Evolutionary conservation across 495 filamentous ascomycete genomes (phyloP).

Genomic region (Neurospora cerealis): DNA sequence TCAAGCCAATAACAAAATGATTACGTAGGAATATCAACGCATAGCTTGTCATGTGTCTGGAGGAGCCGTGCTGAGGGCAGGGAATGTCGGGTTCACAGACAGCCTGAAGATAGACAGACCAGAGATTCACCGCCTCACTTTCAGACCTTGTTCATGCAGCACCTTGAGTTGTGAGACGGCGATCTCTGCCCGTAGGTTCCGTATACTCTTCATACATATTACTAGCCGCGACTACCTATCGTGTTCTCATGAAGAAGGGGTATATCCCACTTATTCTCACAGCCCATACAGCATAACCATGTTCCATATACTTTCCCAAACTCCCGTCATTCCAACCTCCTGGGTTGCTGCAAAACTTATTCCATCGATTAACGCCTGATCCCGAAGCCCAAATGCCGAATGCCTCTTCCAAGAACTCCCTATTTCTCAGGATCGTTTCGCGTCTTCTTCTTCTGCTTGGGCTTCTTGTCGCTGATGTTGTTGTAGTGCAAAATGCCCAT

Average conservation of each 20-base stretch:
- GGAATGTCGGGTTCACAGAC: neutral
- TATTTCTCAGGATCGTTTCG: conserved; percentile 13
- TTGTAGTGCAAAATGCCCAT: conserved; percentile 42
- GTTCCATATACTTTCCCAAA: neutral
- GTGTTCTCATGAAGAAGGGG: neutral
- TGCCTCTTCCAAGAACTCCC: neutral
- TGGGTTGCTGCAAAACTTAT: neutral
- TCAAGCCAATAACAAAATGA: neutral
- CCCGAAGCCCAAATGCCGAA: neutral
- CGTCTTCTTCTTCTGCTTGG: conserved; percentile 29
- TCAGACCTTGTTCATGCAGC: neutral
- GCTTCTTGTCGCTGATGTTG: conserved; percentile 43
- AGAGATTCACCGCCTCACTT: neutral
- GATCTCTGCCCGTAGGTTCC: neutral
- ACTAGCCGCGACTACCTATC: neutral
- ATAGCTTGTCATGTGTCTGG: neutral
- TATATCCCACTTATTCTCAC: neutral
- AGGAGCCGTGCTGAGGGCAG: neutral
- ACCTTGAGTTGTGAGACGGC: neutral
- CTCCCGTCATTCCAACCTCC: neutral
- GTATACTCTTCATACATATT: neutral
- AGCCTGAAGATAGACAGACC: neutral
- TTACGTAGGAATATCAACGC: neutral
- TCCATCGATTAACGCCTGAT: neutral
- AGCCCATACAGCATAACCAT: neutral